phyloP scores from a whole-genome alignment of 2,329 filamentous ascomycete genomes.

The Mycosphaerella sp. region DNA sequence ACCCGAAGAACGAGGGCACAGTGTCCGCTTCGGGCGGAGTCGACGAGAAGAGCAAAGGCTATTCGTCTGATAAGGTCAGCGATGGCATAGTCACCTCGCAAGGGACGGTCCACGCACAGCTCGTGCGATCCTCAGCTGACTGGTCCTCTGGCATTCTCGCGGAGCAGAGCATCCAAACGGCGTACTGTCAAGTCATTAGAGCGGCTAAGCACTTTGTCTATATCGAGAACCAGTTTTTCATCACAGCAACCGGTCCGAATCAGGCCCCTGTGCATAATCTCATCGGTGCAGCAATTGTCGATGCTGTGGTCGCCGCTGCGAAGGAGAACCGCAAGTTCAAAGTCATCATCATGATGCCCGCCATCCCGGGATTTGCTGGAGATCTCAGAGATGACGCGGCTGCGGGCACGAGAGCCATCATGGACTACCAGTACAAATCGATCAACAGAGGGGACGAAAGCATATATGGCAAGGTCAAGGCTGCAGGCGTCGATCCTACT shows the following conservation, averaged over 20 bases:
- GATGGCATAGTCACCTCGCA: constrained; percentile 37
- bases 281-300: constrained; percentile 82
- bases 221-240: constrained; percentile 99
- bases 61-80: constrained; percentile 23
- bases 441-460: constrained; percentile 88
- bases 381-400: constrained; percentile 80
- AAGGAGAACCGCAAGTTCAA: constrained; percentile 83
- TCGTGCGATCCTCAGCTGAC: constrained; percentile 84
- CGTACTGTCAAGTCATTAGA: constrained; percentile 75
- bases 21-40: constrained; percentile 31
- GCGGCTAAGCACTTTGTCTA: constrained; percentile 91
- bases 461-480: constrained; percentile 72
- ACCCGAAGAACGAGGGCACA: constrained; percentile 30
- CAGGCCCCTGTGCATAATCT: constrained; percentile 81
- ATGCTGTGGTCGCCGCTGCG: constrained; percentile 73
- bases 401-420: constrained; percentile 82
- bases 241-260: constrained; percentile 71
- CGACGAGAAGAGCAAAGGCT: constrained; percentile 27
- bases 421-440: constrained; percentile 98
- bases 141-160: constrained; percentile 88
- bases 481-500: constrained; percentile 67
- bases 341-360: constrained; percentile 83
- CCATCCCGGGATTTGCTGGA: constrained; percentile 88
- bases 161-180: constrained; percentile 81
- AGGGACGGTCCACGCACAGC: constrained; percentile 72